Conservation (phyloP, 768 basidiomycete species). For the Tephrocybe sp. region DNA sequence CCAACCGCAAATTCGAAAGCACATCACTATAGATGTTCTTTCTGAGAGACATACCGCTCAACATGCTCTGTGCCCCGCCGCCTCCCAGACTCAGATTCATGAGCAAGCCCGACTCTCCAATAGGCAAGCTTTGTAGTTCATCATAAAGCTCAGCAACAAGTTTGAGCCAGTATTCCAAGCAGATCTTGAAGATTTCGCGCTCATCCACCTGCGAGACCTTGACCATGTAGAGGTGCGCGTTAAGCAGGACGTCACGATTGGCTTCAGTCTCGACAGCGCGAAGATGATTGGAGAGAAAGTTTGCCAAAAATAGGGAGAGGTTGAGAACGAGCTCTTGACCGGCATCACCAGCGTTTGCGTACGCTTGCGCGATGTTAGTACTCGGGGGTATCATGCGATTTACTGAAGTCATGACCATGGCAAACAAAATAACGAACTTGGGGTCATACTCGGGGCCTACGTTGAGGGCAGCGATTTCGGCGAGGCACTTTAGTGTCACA, state of each 20-base stretch:
- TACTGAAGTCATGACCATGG: conserved; percentile 96
- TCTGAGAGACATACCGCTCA: conserved; percentile 75
- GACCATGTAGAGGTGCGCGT: conserved; percentile 97
- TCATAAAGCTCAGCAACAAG: conserved; percentile 96
- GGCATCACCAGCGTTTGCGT: conserved; percentile 82
- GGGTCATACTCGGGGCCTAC: conserved; percentile 96
- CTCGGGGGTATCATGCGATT: conserved; percentile 96
- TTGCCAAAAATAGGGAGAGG: conserved; percentile 94
- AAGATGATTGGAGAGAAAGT: conserved; percentile 92
- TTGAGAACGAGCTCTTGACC: conserved; percentile 98
- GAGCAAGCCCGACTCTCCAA: conserved; percentile 79
- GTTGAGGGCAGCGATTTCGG: conserved; percentile 92
- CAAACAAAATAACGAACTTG: conserved; percentile 96
- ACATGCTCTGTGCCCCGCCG: conserved; percentile 59
- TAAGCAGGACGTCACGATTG: conserved; percentile 90
- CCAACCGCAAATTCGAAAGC: conserved; percentile 86
- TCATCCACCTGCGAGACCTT: conserved; percentile 98
- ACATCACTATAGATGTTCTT: conserved; percentile 97
- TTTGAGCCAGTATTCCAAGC: conserved; percentile 95
- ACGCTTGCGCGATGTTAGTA: conserved; percentile 93
- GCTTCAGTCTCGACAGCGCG: conserved; percentile 90
- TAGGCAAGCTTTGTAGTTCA: conserved; percentile 90
- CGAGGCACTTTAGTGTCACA: conserved; percentile 92
- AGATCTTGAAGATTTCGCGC: conserved; percentile 99
- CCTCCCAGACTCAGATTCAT: conserved; percentile 88